phyloP scores from a whole-genome alignment of 2,329 filamentous ascomycete species.

The Alternaria arbusti region DNA sequence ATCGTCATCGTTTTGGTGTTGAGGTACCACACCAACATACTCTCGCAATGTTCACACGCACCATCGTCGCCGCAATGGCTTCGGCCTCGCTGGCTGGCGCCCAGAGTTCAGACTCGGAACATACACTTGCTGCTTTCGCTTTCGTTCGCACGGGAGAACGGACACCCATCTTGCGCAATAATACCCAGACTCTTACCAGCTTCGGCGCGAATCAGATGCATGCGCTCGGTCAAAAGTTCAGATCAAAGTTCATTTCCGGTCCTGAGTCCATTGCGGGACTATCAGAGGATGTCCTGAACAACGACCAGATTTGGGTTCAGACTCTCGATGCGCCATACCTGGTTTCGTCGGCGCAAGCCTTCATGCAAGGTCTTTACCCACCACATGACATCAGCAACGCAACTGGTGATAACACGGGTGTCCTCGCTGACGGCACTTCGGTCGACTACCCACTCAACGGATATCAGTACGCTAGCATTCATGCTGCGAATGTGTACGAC shows the following conservation, averaged over 20 bases:
- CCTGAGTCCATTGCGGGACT: constrained; percentile 47
- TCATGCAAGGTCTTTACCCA: constrained; percentile 68
- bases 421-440: constrained; percentile 57
- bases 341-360: constrained; percentile 63
- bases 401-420: constrained; percentile 43
- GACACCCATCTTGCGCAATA: constrained; percentile 51
- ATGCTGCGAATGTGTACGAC: constrained; percentile 53
- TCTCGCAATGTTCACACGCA: constrained; percentile 34
- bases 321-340: constrained; percentile 57
- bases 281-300: constrained; percentile 52
- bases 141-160: constrained; percentile 63
- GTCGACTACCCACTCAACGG: constrained; percentile 59
- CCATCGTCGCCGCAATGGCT: constrained; percentile 29
- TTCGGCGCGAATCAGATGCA: constrained; percentile 63
- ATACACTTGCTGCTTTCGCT: constrained; percentile 58
- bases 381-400: constrained; percentile 47
- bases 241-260: constrained; percentile 58
- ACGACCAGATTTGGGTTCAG: constrained; percentile 56
- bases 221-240: constrained; percentile 58
- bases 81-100: constrained; percentile 32
- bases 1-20: constrained; percentile 5
- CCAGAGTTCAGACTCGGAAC: constrained; percentile 28
- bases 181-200: constrained; percentile 54
- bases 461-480: constrained; percentile 64
- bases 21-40: constrained; percentile 7